phyloP scores from a whole-genome alignment of 148 eudicot species.

The Rhododendron henanense region DNA sequence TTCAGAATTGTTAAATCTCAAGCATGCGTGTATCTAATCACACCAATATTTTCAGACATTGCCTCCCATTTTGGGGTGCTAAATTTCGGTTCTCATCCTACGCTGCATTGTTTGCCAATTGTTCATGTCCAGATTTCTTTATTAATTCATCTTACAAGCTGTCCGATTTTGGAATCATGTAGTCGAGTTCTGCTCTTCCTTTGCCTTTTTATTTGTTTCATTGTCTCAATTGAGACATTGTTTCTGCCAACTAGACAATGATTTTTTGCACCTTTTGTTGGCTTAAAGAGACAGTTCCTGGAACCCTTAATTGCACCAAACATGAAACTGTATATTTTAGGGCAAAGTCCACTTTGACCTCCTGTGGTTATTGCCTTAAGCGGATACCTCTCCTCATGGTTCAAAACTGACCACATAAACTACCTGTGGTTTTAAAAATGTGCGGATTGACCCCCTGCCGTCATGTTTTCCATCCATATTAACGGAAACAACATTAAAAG shows the following conservation, averaged over 20 bases:
- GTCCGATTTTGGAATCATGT: not conserved
- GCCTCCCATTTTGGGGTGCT: not conserved
- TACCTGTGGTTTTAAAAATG: too few species aligned
- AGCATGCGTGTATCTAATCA: not conserved
- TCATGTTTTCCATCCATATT: too few species aligned
- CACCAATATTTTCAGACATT: not conserved
- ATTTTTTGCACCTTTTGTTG: not conserved
- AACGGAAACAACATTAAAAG: too few species aligned
- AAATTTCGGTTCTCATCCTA: not conserved
- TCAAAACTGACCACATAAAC: too few species aligned
- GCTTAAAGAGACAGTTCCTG: not conserved
- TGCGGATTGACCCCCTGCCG: too few species aligned
- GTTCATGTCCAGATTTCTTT: not conserved
- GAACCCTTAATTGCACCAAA: not conserved
- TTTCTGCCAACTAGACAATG: not conserved
- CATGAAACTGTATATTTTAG: not conserved
- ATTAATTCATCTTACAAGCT: not conserved
- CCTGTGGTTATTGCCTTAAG: too few species aligned
- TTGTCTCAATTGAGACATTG: not conserved
- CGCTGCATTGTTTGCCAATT: conserved; percentile 1
- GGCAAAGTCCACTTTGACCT: too few species aligned
- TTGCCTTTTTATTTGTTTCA: not conserved
- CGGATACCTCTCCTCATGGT: too few species aligned
- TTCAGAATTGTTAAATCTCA: not conserved
- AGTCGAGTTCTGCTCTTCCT: not conserved